A percentile compares a stretch with the other conserved stretches of the same genome.
These are phyloP conservation scores for Oleoguttula mirabilis DNA, from an alignment of 495 filamentous ascomycete species.

Conservation along the genomic window DNA sequence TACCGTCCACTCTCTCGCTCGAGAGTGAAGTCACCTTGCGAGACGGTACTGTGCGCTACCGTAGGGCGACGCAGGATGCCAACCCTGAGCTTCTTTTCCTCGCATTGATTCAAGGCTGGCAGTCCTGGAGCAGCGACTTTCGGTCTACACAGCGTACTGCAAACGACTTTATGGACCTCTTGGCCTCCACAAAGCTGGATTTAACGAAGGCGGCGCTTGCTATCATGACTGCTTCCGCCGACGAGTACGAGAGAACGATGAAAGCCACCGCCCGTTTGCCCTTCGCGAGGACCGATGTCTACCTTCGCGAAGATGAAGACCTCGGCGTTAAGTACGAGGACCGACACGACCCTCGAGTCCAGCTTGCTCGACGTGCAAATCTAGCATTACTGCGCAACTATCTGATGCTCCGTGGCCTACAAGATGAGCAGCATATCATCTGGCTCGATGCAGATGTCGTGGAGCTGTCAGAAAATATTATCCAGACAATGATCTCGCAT, in stretches of 20 bases:
- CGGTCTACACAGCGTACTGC: constrained; percentile 1
- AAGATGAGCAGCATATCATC: constrained; percentile 2
- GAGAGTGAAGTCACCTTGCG: neutral
- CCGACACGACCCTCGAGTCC: constrained; percentile 6
- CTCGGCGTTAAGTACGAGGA: neutral
- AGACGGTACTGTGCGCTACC: constrained; percentile 3
- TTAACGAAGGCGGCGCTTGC: constrained; percentile 2
- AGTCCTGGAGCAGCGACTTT: constrained; percentile 14
- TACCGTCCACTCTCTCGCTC: neutral
- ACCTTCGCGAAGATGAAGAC: neutral
- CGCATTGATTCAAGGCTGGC: constrained; percentile 1
- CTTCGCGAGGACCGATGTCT: neutral
- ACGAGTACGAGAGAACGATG: neutral
- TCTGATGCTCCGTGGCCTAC: constrained; percentile 2
- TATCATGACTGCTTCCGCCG: neutral
- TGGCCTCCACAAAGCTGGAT: neutral
- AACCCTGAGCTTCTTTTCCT: constrained; percentile 8
- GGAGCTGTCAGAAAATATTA: neutral
- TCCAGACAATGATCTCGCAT: constrained; percentile 4
- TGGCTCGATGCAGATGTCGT: constrained; percentile 14
- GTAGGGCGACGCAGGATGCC: neutral
- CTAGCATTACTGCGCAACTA: constrained; percentile 8
- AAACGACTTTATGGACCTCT: constrained; percentile 6
- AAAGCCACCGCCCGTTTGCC: neutral
- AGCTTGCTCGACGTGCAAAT: constrained; percentile 1